Conservation (phyloP, 495 filamentous ascomycete genomes). For the Daldinia vernicosa region DNA sequence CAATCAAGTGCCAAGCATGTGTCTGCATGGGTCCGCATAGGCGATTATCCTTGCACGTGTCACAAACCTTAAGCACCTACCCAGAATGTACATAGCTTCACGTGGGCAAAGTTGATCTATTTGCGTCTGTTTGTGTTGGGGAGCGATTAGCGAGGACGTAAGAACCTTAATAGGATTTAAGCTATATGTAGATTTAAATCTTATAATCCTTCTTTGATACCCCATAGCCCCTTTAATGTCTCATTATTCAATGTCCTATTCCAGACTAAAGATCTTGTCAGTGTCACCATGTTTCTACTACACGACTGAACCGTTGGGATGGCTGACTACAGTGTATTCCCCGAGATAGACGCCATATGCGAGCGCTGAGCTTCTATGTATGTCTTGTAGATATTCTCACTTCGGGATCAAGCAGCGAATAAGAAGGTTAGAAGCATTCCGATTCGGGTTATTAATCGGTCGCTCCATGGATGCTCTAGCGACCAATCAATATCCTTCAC, state of each 20-base stretch:
- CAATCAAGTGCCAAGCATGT: neutral
- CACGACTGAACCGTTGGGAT: neutral
- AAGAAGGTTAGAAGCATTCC: slow-evolving; percentile 2
- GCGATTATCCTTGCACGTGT: slow-evolving; percentile 8
- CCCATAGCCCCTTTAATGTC: slow-evolving; percentile 13
- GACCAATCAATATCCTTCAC: slow-evolving; percentile 21
- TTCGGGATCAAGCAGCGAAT: slow-evolving; percentile 5
- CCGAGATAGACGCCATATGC: neutral
- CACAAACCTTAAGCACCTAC: slow-evolving; percentile 2
- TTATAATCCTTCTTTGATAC: slow-evolving; percentile 23
- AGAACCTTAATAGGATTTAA: slow-evolving; percentile 13
- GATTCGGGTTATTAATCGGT: slow-evolving; percentile 28
- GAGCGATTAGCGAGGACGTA: slow-evolving; percentile 1
- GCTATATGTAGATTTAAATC: neutral
- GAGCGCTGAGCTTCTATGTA: neutral
- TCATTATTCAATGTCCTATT: slow-evolving; percentile 3
- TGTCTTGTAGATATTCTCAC: neutral
- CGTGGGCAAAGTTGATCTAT: slow-evolving; percentile 16
- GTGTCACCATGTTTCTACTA: slow-evolving; percentile 5
- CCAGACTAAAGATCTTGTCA: neutral
- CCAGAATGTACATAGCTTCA: slow-evolving; percentile 12
- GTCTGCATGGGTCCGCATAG: neutral
- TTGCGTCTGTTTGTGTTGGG: slow-evolving; percentile 1
- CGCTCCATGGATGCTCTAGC: neutral
- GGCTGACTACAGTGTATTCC: neutral